phyloP scores from a whole-genome alignment of 2,329 filamentous ascomycete species.

The Sarocladium oryzae region DNA sequence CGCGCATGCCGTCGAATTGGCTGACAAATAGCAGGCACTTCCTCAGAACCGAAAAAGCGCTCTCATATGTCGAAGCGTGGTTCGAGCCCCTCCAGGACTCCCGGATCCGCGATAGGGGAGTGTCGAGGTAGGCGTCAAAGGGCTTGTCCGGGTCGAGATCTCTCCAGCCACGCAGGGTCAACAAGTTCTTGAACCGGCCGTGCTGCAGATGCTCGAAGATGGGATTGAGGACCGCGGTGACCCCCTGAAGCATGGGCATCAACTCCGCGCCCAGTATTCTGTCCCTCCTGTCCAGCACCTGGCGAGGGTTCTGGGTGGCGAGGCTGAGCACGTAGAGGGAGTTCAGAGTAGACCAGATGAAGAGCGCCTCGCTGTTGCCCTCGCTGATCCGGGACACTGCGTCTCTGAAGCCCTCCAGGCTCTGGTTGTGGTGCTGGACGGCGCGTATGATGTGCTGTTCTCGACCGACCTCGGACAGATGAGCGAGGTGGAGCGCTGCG shows the following conservation, averaged over 20 bases:
- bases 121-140: background rate
- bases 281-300: slow-evolving; percentile 9
- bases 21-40: slow-evolving; percentile 12
- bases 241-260: slow-evolving; percentile 17
- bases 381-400: background rate
- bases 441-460: slow-evolving; percentile 8
- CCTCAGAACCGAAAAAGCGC: slow-evolving; percentile 10
- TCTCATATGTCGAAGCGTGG: slow-evolving; percentile 11
- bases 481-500: slow-evolving; percentile 13
- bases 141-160: slow-evolving; percentile 11
- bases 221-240: slow-evolving; percentile 13
- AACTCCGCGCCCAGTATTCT: slow-evolving; percentile 14
- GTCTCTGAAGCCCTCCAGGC: slow-evolving; percentile 10
- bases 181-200: slow-evolving; percentile 8
- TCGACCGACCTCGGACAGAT: background rate
- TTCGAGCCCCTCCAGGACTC: background rate
- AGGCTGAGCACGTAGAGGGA: slow-evolving; percentile 11
- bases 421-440: slow-evolving; percentile 10
- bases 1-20: slow-evolving; percentile 15
- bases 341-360: slow-evolving; percentile 12
- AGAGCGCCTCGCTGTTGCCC: slow-evolving; percentile 11
- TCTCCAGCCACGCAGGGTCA: slow-evolving; percentile 14
- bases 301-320: background rate
- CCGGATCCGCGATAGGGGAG: slow-evolving; percentile 7
- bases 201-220: slow-evolving; percentile 9